Conservation (phyloP, 2,329 filamentous ascomycete genomes). For the Fusarium brachygibbosum region DNA sequence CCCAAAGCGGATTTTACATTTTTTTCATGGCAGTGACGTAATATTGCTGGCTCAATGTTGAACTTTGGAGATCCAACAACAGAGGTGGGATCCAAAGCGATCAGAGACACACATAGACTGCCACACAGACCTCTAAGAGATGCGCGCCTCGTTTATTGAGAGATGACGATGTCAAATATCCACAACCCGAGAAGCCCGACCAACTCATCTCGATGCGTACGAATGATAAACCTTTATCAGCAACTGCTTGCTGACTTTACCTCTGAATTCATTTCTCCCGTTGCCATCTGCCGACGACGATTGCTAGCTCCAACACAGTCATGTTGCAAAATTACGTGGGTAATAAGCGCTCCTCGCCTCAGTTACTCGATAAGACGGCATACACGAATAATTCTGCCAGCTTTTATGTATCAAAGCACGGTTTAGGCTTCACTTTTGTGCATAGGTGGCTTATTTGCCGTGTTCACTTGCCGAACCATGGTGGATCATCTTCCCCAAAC, state of each 20-base stretch:
- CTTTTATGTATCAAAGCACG: not conserved
- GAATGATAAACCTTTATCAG: conserved; percentile 8
- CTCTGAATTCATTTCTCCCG: conserved; percentile 33
- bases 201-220: not conserved
- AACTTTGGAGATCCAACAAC: too few species aligned
- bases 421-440: rapidly evolving
- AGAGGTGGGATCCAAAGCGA: not conserved
- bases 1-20: too few species aligned
- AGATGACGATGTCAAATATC: not conserved
- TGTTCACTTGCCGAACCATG: conserved; percentile 32
- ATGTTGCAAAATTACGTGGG: conserved; percentile 35
- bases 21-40: too few species aligned
- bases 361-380: rapidly evolving
- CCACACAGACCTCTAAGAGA: not conserved
- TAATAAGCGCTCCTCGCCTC: conserved; percentile 35
- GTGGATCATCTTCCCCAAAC: conserved; percentile 27
- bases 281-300: conserved; percentile 35
- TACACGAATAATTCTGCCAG: not conserved
- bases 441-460: conserved; percentile 20
- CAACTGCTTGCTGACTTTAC: not conserved
- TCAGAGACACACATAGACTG: not conserved
- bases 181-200: conserved; percentile 3
- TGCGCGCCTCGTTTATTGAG: not conserved
- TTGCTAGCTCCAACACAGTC: conserved; percentile 28
- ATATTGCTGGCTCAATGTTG: too few species aligned